Base-by-base conservation (phyloP, 805 yeast genomes). In the Cyberlindnera saturnus region DNA sequence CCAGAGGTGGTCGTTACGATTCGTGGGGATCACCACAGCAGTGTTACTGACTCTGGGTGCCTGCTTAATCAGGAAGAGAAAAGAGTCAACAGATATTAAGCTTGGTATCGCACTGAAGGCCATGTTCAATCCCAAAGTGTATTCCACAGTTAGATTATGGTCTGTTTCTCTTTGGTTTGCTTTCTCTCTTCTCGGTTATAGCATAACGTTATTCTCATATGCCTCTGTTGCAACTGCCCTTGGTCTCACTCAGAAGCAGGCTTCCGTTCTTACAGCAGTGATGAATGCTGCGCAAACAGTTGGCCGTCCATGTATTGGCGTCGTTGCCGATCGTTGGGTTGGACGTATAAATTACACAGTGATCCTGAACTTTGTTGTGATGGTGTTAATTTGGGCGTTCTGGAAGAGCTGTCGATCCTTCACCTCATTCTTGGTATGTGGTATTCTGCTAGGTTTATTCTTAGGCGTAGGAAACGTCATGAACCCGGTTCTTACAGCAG, bases 251-350 rank as follows among this genome's bases (percentile, higher is more conserved):
- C 52, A 64, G 15, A 57, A 60, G 14, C 64, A 74, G 33, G 78
- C 73, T 26, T 64, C 79, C 15, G 59, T 62, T n/a, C 48, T 71
- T 32, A 69, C 75, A 3, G 75, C 77, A 2, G 55, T 72, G 11
- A 50, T 73, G 40, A 74, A 73, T 45, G 72, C 68, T 6, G 68
- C 70, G 0, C 80, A 75, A 52, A 57, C 64, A 8, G 44, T 74
- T 8, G 80, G 80, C 2, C 62, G 81, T 52, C 76, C 79, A 1
- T 6, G 55, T 2, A 65, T 75, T 63, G 81, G 81, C 0, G 47
- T 65, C 3, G 26, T 62, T 4, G 73, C 75, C 30, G 80, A 75
- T 47, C 61, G 57, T 39, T 57, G 55, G 38, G 46, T 47, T 34
- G 81, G 81, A 3, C 61, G 78, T 45, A 51, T 71, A 14, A 75